A percentile compares a stretch with the other conserved stretches of the same genome.
Evolutionary conservation across 176 grass and related monocot genomes (phyloP).

Genomic region (Puccinellia tenuiflora): DNA sequence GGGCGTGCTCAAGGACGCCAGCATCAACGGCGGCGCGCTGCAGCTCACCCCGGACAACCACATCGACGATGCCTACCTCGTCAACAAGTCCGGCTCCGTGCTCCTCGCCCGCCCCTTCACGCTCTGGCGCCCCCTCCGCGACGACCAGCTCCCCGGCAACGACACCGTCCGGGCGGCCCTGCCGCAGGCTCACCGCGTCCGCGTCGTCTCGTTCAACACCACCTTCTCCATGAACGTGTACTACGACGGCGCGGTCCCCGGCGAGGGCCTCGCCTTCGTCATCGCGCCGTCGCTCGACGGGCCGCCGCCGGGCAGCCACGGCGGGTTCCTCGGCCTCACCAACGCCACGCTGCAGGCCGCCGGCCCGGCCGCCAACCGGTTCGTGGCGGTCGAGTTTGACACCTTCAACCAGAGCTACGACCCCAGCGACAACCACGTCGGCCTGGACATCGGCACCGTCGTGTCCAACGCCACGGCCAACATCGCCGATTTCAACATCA

Average conservation of each 20-base stretch:
- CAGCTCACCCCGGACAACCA: slow-evolving; percentile 55
- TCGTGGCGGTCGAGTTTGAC: slow-evolving; percentile 63
- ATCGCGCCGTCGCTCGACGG: slow-evolving; percentile 14
- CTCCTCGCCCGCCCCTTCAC: slow-evolving; percentile 28
- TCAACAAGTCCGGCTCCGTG: slow-evolving; percentile 41
- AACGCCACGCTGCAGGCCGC: slow-evolving; percentile 14
- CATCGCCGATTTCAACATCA: slow-evolving; percentile 27
- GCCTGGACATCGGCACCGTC: slow-evolving; percentile 57
- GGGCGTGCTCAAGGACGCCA: neutral
- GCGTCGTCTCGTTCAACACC: slow-evolving; percentile 52
- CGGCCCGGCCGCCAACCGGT: neutral
- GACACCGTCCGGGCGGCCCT: too few relatives aligned
- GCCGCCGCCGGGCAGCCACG: slow-evolving; percentile 30
- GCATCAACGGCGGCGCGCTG: slow-evolving; percentile 33
- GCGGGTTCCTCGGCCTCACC: slow-evolving; percentile 56
- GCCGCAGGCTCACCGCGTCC: neutral
- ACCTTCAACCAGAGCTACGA: slow-evolving; percentile 45
- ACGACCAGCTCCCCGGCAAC: neutral
- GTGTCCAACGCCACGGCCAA: slow-evolving; percentile 22
- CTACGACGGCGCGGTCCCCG: neutral
- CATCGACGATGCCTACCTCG: neutral
- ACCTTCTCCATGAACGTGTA: slow-evolving; percentile 52
- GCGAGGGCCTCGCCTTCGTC: slow-evolving; percentile 39
- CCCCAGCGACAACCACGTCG: slow-evolving; percentile 53
- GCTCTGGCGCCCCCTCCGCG: slow-evolving; percentile 27